These are phyloP conservation scores for Saussurea involucrata DNA, from an alignment of 129 eudicot genomes.

Conservation along the genomic window DNA sequence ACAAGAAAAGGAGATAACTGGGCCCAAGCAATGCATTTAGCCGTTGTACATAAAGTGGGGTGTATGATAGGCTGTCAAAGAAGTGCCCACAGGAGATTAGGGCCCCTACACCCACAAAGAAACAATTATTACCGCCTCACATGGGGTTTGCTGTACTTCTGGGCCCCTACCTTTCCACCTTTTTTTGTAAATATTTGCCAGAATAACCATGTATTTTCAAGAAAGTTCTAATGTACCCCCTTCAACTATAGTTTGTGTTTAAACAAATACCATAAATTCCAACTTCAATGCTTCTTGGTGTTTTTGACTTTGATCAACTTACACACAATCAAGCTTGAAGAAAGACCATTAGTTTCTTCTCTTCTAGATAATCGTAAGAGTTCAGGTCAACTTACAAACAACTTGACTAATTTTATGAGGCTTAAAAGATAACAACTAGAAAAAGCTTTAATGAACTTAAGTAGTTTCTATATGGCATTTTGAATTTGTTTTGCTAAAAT, in stretches of 20 bases:
- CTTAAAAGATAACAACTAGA: too few species aligned
- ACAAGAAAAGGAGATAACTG: slow-evolving; percentile 7
- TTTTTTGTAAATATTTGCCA: neutral
- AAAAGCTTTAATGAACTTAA: too few species aligned
- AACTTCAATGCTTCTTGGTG: neutral
- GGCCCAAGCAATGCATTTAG: slow-evolving; percentile 17
- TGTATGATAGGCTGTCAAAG: slow-evolving; percentile 39
- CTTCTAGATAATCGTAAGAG: too few species aligned
- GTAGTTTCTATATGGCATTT: neutral
- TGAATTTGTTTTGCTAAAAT: neutral
- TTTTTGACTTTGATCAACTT: neutral
- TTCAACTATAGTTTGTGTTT: neutral
- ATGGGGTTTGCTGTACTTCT: slow-evolving; percentile 33
- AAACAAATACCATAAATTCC: too few species aligned
- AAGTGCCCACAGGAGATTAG: slow-evolving; percentile 29
- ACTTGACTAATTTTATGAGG: neutral
- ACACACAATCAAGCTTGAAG: too few species aligned
- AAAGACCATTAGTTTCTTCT: neutral
- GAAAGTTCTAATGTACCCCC: slow-evolving; percentile 6
- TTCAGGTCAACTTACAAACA: too few species aligned
- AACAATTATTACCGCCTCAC: slow-evolving; percentile 28
- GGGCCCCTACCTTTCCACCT: slow-evolving; percentile 21
- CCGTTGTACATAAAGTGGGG: slow-evolving; percentile 35
- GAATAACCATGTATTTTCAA: neutral
- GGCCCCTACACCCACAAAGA: slow-evolving; percentile 13